Base-by-base conservation (phyloP, 2,329 filamentous ascomycete genomes). In the Hypoxylon sp. region DNA sequence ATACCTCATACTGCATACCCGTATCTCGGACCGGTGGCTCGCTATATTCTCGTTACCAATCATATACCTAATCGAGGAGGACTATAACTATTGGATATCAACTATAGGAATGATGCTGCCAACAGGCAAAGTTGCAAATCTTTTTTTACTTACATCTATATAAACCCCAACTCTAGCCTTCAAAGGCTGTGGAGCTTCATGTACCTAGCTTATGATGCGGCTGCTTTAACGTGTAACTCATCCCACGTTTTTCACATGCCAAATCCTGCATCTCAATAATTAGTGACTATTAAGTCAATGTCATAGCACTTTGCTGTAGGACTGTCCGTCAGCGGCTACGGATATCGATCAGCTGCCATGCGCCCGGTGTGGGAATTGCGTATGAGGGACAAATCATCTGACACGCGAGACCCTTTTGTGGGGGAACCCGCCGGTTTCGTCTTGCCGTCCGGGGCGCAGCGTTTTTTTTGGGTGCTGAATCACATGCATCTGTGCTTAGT, bases 171-270 rank as follows among this genome's bases (percentile, higher is more conserved):
- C n/a, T n/a, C n/a, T 53, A 52, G 48, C 48, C 57, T 51, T 53
- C 24, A 27, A 5, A 27, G 24, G 24, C 24, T 21, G 19, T 29
- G 21, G 31, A 60, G 24, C 44, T 46, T 21, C 35, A 56, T 46
- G 31, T 32, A 32, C 31, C 11, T 46, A 63, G 55, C 51, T 59
- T 51, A 27, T 32, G 42, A 67, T 58, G 54, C 59, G 48, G 64
- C 59, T 67, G 55, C 51, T 47, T 46, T 42, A 29, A 57, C 6
- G 24, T 39, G 24, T 19, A 59, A 29, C 8, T 39, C 32, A 53
- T 61, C 65, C 65, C 56, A 51, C 60, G 52, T 56, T 68, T 62
- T 68, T 68, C 65, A 68, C 65, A 68, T 68, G 65, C 24, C 2
- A 68, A 59, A 63, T 58, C 17, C 39, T 50, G 17, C 46, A n/a